Percentiles rank a stretch among this genome's conserved stretches.
phyloP scores from a whole-genome alignment of 805 yeast species.

The Candida stauntonica region DNA sequence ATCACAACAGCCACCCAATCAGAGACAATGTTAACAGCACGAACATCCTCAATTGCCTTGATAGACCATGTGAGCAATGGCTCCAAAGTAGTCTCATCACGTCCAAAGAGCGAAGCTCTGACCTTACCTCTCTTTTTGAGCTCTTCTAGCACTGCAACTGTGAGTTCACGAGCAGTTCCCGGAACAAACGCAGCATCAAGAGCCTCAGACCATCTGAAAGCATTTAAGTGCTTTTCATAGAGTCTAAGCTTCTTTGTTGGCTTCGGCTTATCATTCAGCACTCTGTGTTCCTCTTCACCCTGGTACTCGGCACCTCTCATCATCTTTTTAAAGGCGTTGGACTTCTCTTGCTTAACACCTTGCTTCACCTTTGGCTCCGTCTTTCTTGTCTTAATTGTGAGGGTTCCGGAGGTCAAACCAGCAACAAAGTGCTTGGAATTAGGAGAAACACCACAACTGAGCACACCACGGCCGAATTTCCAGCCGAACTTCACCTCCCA shows the following conservation, averaged over 20 bases:
- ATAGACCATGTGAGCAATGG: constrained; percentile 84
- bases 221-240: constrained; percentile 79
- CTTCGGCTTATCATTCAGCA: constrained; percentile 54
- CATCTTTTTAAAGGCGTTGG: constrained; percentile 72
- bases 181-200: constrained; percentile 78
- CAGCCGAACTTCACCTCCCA: constrained; percentile 95
- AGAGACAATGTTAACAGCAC: constrained; percentile 55
- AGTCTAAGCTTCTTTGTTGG: constrained; percentile 63
- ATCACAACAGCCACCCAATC: constrained; percentile 74
- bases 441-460: constrained; percentile 88
- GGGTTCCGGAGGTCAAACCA: constrained; percentile 84
- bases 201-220: constrained; percentile 91
- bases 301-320: constrained; percentile 87
- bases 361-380: constrained; percentile 12
- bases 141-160: constrained; percentile 80
- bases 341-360: constrained; percentile 37
- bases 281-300: constrained; percentile 81
- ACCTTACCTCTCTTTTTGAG: constrained; percentile 86
- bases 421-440: constrained; percentile 82
- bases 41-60: constrained; percentile 71
- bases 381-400: constrained; percentile 81
- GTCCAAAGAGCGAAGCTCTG: constrained; percentile 68
- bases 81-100: constrained; percentile 83
- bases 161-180: constrained; percentile 75
- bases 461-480: constrained; percentile 93